These are phyloP conservation scores for Neofusicoccum laricinum DNA, from an alignment of 2,329 filamentous ascomycete genomes.

Conservation along the genomic window DNA sequence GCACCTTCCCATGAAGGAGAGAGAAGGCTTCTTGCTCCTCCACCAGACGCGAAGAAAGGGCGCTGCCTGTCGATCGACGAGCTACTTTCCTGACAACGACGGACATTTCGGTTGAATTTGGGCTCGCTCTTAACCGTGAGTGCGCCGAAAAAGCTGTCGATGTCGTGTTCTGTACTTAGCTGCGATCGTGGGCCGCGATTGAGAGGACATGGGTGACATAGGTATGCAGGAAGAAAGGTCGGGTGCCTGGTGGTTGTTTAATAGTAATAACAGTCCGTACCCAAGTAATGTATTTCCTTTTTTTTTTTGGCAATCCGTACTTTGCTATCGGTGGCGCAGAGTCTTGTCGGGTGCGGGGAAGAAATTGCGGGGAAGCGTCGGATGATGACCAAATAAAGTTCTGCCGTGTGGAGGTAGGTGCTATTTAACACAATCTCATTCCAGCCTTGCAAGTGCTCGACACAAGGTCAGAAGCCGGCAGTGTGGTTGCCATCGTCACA, in stretches of 20 bases:
- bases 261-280: background rate
- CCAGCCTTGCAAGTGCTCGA: too few species aligned
- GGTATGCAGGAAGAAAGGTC: background rate
- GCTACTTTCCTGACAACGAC: background rate
- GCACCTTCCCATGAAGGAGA: background rate
- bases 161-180: too few species aligned
- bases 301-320: background rate
- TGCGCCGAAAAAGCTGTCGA: too few species aligned
- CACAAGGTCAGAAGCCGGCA: too few species aligned
- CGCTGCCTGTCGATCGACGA: constrained; percentile 4
- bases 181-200: too few species aligned
- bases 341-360: background rate
- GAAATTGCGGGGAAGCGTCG: background rate
- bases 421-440: background rate
- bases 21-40: background rate
- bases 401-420: background rate
- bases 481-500: too few species aligned
- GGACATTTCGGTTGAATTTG: too few species aligned
- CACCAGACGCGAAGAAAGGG: background rate
- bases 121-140: too few species aligned
- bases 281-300: background rate
- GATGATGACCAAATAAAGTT: background rate
- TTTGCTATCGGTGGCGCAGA: background rate
- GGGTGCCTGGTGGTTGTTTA: background rate
- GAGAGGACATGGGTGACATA: too few species aligned